Evolutionary conservation across 1,284 basidiomycete genomes (phyloP), one percentile per base, ranked within the genome.

Genomic region (Dichomitus squalens): DNA sequence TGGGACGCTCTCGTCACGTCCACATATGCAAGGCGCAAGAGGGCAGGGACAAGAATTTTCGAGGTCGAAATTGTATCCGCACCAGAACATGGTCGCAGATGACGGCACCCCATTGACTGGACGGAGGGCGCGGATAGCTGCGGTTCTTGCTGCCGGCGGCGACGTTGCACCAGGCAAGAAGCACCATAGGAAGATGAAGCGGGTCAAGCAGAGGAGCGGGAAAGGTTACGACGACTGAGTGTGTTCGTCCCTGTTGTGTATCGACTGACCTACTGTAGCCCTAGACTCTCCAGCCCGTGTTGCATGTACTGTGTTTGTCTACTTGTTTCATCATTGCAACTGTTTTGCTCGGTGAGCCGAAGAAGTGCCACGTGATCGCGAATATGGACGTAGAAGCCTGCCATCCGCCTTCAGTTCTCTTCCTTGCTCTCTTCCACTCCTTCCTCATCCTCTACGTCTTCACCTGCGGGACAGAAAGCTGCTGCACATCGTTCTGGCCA

Each of bases 121-220:
- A 9, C 75, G 79, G 52, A 75, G 78, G 60, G 82, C 77, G 12
- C 75, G 77, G 57, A 71, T 82, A 14, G 76, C 78, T 9, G 70
- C 78, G 2, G 72, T 84, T n/a, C 64, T 84, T 53, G 78, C 76
- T 53, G 72, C 75, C 41, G 77, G 75, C 18, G 78, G 71, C 21
- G 77, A 78, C 39, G 63, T 70, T 21, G 68, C 69, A 31, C 70
- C 73, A 8, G 83, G 84, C 20, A 98, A 97, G 79, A 96, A 95
- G 72, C 89, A 92, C 67, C 92, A 93, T 79, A 98, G 96, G 77
- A 91, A 88, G 68, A 76, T 83, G 76, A 87, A 93, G 80, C 78
- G 88, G 55, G 84, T 83, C 55, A 98, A 98, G 76, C 89, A 94
- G 74, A 78, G 95, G 64, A 94, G 92, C 68, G 95, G 95, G 25